Conservation (phyloP, 257 asterid species). For the Solanum arcanum region DNA sequence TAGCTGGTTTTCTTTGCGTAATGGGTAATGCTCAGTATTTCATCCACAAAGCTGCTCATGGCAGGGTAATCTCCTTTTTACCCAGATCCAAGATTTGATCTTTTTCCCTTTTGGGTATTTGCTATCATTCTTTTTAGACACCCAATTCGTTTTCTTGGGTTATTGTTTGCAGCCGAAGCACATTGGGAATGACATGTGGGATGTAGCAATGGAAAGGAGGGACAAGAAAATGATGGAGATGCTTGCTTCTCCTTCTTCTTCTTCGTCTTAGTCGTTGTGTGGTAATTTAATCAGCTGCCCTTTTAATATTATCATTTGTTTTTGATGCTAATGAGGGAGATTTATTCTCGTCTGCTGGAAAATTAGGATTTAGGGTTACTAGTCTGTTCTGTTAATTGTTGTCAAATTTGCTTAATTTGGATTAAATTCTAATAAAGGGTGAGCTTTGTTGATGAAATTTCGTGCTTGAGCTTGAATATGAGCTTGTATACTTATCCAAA, state of each 20-base stretch:
- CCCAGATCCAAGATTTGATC: not conserved
- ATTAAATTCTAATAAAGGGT: not conserved
- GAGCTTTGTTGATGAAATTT: not conserved
- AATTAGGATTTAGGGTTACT: not conserved
- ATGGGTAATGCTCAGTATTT: slow-evolving; percentile 85
- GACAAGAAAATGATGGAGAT: slow-evolving; percentile 79
- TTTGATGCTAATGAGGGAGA: not conserved
- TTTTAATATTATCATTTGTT: not conserved
- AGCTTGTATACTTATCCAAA: not conserved
- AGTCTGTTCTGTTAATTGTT: not conserved
- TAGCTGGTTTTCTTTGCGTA: slow-evolving; percentile 88
- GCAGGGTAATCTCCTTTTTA: slow-evolving; percentile 38
- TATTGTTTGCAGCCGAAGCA: slow-evolving; percentile 66
- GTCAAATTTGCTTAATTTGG: not conserved
- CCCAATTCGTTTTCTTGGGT: not conserved
- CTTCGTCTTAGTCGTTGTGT: slow-evolving; percentile 8
- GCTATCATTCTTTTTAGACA: not conserved
- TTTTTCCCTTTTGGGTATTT: not conserved
- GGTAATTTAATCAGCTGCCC: not conserved
- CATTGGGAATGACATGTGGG: slow-evolving; percentile 83
- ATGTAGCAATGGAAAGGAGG: slow-evolving; percentile 75
- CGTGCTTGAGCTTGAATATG: not conserved
- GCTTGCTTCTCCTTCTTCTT: slow-evolving; percentile 38
- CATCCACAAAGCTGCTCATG: slow-evolving; percentile 89
- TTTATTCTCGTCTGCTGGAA: not conserved